Base-by-base conservation (phyloP, 2,329 filamentous ascomycete genomes). In the Monosporascus sp. region DNA sequence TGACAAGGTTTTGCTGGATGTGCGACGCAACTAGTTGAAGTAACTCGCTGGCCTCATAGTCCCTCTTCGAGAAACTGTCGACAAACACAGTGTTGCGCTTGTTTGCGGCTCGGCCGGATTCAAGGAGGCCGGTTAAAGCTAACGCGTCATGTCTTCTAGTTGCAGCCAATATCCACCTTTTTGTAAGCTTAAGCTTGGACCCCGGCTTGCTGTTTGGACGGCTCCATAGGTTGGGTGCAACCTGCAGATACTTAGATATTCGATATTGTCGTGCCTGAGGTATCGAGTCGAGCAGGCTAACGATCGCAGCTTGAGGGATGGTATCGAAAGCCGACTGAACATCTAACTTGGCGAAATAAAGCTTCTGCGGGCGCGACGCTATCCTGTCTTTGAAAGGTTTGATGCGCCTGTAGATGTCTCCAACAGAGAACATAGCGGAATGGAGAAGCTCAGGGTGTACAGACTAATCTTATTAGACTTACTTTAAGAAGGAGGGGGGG, bases 291-390 rank as follows among this genome's bases (percentile, higher is more conserved):
- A 95, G 80, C 25, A 97, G 74, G 24, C 76, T 67, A 37, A 97
- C 65, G 18, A 97, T 75, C 1, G 83, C 82, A 25, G 80, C 71
- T 67, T 97, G 94, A 0, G 94, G 94, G 45, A 99, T 97, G 0
- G 89, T 96, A 69, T 99, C 94, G 67, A 97, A 99, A 61, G 93
- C 96, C 2, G 90, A 84, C 66, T 89, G 83, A 20, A 99, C 92
- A 65, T 99, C 94, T 14, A 96, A 77, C 67, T 99, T 99, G 55
- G 86, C 92, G 70, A 97, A 96, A 70, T 89, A 97, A 1, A 97
- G 71, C 5, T 70, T 75, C 8, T 65, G 62, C 0, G 70, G 61
- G 0, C 58, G 57, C 1, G 69, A 53, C 0, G 70, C 69, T 11
- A 88, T 66, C 1, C 59, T 69, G 2, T 70, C 62, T 58, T 87